Evolutionary conservation across 169 alveolate species (phyloP).

Genomic region (Plasmodium gallinaceum): DNA sequence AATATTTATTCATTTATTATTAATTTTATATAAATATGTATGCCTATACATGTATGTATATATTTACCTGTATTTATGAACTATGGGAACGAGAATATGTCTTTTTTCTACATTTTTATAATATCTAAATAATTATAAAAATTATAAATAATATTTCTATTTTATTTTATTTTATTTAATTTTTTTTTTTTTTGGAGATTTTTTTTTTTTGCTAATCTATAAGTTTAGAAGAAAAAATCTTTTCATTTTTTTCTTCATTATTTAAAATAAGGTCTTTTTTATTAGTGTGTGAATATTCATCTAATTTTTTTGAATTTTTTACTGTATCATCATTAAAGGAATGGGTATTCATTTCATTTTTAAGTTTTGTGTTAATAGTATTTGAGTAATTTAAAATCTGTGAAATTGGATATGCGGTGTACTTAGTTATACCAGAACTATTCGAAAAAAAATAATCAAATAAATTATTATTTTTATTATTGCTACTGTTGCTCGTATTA

Average conservation of each 20-base stretch:
- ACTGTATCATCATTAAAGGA: conserved; percentile 30
- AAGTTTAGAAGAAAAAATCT: neutral
- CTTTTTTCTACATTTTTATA: neutral
- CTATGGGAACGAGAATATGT: neutral
- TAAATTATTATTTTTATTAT: conserved; percentile 58
- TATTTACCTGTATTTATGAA: neutral
- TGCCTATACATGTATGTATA: neutral
- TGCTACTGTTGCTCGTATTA: conserved; percentile 68
- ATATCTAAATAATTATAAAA: neutral
- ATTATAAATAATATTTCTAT: neutral
- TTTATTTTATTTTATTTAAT: neutral
- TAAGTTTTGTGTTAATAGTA: conserved; percentile 9
- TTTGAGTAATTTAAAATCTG: conserved; percentile 70
- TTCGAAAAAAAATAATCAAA: conserved; percentile 66
- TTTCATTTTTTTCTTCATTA: neutral
- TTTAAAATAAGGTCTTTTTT: too few species aligned
- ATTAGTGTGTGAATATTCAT: conserved; percentile 14
- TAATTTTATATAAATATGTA: neutral
- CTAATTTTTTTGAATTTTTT: conserved; percentile 23
- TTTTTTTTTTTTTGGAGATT: neutral
- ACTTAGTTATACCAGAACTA: conserved; percentile 52
- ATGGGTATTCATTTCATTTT: conserved; percentile 34
- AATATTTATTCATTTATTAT: neutral
- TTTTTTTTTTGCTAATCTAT: neutral
- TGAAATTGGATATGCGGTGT: conserved; percentile 52